Base-by-base conservation (phyloP, 2,329 filamentous ascomycete species). In the Xenosphaeropsis pyriputrescens region DNA sequence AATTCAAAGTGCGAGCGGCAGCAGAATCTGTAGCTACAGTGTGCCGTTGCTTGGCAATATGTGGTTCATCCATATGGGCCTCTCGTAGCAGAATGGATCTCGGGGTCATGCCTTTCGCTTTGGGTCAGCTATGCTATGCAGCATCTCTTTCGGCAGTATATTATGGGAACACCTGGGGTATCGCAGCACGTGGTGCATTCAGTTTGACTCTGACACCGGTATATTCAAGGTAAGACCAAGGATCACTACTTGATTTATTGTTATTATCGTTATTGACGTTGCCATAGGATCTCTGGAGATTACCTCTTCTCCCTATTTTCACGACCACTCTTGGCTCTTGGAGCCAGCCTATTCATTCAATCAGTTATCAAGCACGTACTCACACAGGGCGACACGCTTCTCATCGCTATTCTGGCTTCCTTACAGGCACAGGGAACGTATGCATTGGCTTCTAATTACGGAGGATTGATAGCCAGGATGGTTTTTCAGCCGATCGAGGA, bases 401-500 rank as follows among this genome's bases (percentile, higher is more conserved):
- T 96, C 36, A 79, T 98, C 45, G 79, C 83, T 13, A 62, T 78
- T 11, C 67, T 96, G 40, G 79, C 88, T 6, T 76, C 77, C 0
- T 71, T 91, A 1, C 67, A 75, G 32, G 81, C 88, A 4, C 91
- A 96, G 61, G 91, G 91, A 12, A 77, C 85, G 29, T 98, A 96
- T 53, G 85, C 88, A 0, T 69, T 98, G 5, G 91, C 89, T 37
- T 86, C 86, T 50, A 98, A 96, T 58, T 98, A 91, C 55, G 91
- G 91, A 16, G 84, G 88, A 2, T 71, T 98, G 0, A 63, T 93
- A 18, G 91, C 91, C 0, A 75, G 91, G 3, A 74, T 96, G 45
- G 63, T 98, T 36, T 89, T 98, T 56, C 91, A 96, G 52, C 93
- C 91, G 6, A 75, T 98, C 42, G 91, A 98, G 58, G 93, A 98